Evolutionary conservation across 2,329 filamentous ascomycete genomes (phyloP).

Genomic region (Lasiodiplodia sp.): DNA sequence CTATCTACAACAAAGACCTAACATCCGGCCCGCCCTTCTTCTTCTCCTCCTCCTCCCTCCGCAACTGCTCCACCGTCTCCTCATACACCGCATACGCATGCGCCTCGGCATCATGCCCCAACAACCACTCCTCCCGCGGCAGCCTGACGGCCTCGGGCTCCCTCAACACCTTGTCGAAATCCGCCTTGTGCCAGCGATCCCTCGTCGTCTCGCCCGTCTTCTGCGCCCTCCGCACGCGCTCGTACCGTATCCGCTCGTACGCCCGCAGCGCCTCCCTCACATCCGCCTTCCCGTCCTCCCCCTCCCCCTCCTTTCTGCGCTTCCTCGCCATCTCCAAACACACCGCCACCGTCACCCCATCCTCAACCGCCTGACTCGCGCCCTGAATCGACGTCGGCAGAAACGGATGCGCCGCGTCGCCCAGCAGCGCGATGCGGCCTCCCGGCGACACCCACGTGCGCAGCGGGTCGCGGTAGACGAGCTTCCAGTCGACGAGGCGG

Average conservation of each 20-base stretch:
- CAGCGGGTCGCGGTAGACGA: constrained; percentile 60
- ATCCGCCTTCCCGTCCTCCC: constrained; percentile 32
- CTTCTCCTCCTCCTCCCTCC: constrained; percentile 15
- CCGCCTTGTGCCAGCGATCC: constrained; percentile 39
- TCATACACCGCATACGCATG: constrained; percentile 43
- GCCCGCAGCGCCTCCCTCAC: constrained; percentile 35
- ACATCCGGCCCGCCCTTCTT: constrained; percentile 16
- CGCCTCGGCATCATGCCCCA: constrained; percentile 43
- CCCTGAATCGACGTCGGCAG: constrained; percentile 61
- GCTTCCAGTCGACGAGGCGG: constrained; percentile 60
- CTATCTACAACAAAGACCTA: constrained; percentile 5
- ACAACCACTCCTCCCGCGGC: constrained; percentile 41
- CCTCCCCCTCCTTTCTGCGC: constrained; percentile 32
- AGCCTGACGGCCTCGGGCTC: constrained; percentile 39
- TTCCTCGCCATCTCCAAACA: constrained; percentile 33
- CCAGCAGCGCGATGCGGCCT: constrained; percentile 57
- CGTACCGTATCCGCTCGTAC: constrained; percentile 38
- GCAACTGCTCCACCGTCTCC: constrained; percentile 34
- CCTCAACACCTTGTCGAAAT: constrained; percentile 35
- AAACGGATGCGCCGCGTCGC: constrained; percentile 62
- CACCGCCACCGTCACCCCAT: constrained; percentile 39
- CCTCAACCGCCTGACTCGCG: constrained; percentile 61
- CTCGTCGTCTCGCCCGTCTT: constrained; percentile 38
- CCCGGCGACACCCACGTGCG: constrained; percentile 57
- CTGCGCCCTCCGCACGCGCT: constrained; percentile 37